phyloP scores from a whole-genome alignment of 2,329 filamentous ascomycete genomes.

The Acrocalymma vagum region DNA sequence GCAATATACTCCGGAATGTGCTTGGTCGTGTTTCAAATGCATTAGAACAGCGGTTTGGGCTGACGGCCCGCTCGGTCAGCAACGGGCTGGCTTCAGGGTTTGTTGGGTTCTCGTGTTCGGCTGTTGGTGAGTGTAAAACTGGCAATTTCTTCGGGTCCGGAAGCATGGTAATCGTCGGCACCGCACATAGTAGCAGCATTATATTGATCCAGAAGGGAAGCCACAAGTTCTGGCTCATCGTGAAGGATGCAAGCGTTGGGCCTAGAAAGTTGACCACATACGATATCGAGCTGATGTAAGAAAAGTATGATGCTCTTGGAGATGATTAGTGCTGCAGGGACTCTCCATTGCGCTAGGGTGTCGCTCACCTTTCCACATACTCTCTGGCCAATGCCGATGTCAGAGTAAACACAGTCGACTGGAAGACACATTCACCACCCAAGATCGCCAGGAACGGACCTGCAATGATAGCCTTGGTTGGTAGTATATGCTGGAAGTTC shows the following conservation, averaged over 20 bases:
- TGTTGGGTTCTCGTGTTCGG: too few species aligned
- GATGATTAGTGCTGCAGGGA: conserved; percentile 5
- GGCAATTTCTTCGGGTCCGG: conserved; percentile 13
- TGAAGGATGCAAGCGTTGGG: conserved; percentile 42
- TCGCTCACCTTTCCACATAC: conserved; percentile 39
- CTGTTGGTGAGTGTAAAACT: neutral
- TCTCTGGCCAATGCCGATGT: conserved; percentile 41
- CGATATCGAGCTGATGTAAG: conserved; percentile 42
- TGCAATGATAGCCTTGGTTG: conserved; percentile 39
- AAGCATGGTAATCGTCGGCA: conserved; percentile 33
- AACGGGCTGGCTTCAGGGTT: conserved; percentile 29
- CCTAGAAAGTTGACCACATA: conserved; percentile 47
- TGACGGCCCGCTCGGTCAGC: conserved; percentile 19
- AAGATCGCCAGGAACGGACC: conserved; percentile 41
- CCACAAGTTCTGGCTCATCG: conserved; percentile 46
- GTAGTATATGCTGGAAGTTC: conserved; percentile 30
- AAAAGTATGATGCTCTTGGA: conserved; percentile 45
- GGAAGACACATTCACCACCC: conserved; percentile 47
- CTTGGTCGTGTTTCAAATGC: conserved; percentile 32
- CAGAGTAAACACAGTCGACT: conserved; percentile 43
- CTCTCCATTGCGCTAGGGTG: neutral
- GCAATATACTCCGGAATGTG: conserved; percentile 19
- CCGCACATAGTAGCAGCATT: conserved; percentile 31
- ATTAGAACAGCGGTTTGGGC: conserved; percentile 23
- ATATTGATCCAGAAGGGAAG: conserved; percentile 47